Base-by-base conservation (phyloP, 2,329 filamentous ascomycete genomes). In the Pezicula radicicola region DNA sequence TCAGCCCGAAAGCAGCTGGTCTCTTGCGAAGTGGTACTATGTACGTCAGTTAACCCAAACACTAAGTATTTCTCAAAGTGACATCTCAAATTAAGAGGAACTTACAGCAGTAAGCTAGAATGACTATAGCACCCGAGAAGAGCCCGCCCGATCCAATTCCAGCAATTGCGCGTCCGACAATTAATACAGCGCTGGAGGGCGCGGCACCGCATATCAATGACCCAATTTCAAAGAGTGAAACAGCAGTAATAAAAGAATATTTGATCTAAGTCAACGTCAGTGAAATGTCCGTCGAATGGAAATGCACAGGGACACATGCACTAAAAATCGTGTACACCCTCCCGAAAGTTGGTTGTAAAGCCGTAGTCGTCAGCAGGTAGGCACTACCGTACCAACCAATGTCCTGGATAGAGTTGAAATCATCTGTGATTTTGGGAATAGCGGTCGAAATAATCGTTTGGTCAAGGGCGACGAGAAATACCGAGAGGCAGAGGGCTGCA, bases 391-490 rank as follows among this genome's bases (percentile, higher is more conserved):
- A 72, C 55, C 52, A 62, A 30, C 59, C 59, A 51, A 61, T 60
- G 39, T 63, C 60, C 21, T 58, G 53, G 16, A 62, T 58, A 35
- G 53, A 57, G 7, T 58, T 45, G 40, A 55, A 55, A 13, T 51
- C 19, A 50, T 55, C 53, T 5, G 50, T 72, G 46, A 73, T 72
- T 33, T 68, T 67, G 10, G 71, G 70, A 44, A 72, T 70, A 4
- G 70, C 70, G 6, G 68, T 70, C 7, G 67, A 33, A 12, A 33
- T 33, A 43, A 62, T 61, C 28, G 54, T 64, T 53, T 61, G 60
- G 53, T 66, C 63, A 56, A 52, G 35, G 12, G 50, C 50, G 9
- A 49, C 45, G 36, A 52, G 50, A 15, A 52, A 52, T 4, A 41
- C 39, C 18, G 43, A 27, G 16, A 48, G 15, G 25, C 50, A 52